Conservation (phyloP, 2,329 filamentous ascomycete genomes). For the Diaporthe ilicicola region DNA sequence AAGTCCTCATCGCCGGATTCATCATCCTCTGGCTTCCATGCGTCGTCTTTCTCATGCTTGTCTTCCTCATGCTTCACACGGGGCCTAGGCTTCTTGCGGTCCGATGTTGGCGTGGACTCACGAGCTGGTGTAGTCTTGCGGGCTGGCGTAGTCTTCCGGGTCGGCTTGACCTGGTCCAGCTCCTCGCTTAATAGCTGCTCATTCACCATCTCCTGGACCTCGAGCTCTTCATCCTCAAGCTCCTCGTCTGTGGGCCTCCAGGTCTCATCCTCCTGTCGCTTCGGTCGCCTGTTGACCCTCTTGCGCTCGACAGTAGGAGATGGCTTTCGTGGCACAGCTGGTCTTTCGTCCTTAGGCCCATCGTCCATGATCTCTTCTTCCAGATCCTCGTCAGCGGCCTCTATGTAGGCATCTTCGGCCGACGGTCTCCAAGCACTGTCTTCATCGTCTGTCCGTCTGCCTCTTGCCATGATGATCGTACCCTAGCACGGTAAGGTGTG, state of each 20-base stretch:
- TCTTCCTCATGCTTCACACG: slow-evolving; percentile 7
- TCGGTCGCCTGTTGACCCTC: slow-evolving; percentile 15
- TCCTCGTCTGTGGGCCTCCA: slow-evolving; percentile 33
- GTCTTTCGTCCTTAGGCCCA: not conserved
- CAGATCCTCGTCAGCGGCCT: slow-evolving; percentile 22
- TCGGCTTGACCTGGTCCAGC: not conserved
- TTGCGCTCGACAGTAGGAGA: slow-evolving; percentile 15
- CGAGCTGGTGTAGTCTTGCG: not conserved
- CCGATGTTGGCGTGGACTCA: not conserved
- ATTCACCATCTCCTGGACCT: slow-evolving; percentile 32
- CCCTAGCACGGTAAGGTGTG: not conserved
- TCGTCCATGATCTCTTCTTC: slow-evolving; percentile 21
- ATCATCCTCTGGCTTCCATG: slow-evolving; percentile 19
- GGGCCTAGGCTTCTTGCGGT: not conserved
- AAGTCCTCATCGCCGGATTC: slow-evolving; percentile 12
- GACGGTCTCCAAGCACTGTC: slow-evolving; percentile 29
- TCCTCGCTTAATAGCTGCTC: slow-evolving; percentile 24
- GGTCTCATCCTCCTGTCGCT: slow-evolving; percentile 24
- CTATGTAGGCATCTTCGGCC: slow-evolving; percentile 22
- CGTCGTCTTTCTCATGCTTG: slow-evolving; percentile 19
- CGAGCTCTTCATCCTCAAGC: slow-evolving; percentile 31
- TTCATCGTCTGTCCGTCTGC: slow-evolving; percentile 19
- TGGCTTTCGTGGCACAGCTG: not conserved
- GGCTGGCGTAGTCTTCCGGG: not conserved
- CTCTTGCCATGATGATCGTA: slow-evolving; percentile 19